These are phyloP conservation scores for Typha latifolia DNA, from an alignment of 176 grass and related monocot genomes.

Conservation along the genomic window DNA sequence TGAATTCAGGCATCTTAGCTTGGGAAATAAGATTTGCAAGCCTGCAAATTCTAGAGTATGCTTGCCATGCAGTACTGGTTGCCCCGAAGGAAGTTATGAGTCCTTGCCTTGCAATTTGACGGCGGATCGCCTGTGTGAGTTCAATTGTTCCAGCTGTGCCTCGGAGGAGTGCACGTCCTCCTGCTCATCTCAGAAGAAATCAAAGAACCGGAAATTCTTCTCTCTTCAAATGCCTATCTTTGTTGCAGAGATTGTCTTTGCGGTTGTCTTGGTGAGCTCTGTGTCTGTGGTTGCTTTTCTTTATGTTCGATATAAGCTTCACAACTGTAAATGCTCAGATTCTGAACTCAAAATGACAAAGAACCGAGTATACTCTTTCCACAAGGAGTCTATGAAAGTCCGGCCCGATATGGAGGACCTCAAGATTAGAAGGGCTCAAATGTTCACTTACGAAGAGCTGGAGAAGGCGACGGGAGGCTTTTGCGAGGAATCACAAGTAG, in stretches of 20 bases:
- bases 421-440: conserved; percentile 79
- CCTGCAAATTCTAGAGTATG: conserved; percentile 77
- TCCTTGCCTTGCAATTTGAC: conserved; percentile 62
- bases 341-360: conserved; percentile 38
- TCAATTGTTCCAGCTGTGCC: conserved; percentile 61
- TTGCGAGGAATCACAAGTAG: conserved; percentile 69
- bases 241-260: conserved; percentile 76
- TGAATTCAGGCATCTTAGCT: conserved; percentile 37
- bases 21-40: conserved; percentile 57
- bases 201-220: conserved; percentile 40
- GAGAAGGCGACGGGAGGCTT: conserved; percentile 74
- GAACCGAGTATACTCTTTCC: conserved; percentile 61
- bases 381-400: conserved; percentile 71
- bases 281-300: conserved; percentile 53
- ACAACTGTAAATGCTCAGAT: conserved; percentile 56
- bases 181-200: conserved; percentile 38
- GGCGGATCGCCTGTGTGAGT: conserved; percentile 54
- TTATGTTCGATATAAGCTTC: conserved; percentile 59
- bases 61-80: conserved; percentile 76
- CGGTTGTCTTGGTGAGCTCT: conserved; percentile 47
- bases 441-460: conserved; percentile 76
- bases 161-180: conserved; percentile 49
- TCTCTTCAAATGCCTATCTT: conserved; percentile 80
- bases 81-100: conserved; percentile 35
- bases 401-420: conserved; percentile 75